A percentile compares a stretch with the other conserved stretches of the same genome.
Conservation (phyloP, 441 rosid species). For the Aleurites moluccanus region DNA sequence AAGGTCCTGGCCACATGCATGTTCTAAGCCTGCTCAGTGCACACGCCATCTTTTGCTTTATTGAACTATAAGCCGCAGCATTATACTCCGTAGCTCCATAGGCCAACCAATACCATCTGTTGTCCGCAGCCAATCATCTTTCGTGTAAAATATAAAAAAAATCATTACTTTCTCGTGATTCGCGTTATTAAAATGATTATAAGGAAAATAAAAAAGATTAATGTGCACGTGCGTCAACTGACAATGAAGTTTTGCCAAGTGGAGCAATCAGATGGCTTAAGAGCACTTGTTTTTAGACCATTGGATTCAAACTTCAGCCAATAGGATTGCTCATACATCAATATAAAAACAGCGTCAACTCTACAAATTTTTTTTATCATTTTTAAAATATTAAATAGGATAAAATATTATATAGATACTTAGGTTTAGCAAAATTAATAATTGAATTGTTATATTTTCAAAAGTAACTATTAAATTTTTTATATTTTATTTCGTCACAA, state of each 20-base stretch:
- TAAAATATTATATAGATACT: too few relatives aligned
- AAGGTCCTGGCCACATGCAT: too few relatives aligned
- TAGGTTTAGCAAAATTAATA: too few relatives aligned
- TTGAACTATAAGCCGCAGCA: too few relatives aligned
- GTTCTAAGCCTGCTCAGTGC: not conserved
- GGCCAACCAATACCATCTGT: not conserved
- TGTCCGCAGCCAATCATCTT: not conserved
- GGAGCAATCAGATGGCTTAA: too few relatives aligned
- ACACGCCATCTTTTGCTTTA: too few relatives aligned
- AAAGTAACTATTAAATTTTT: too few relatives aligned
- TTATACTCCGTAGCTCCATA: not conserved
- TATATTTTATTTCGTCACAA: too few relatives aligned
- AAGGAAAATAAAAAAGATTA: not conserved
- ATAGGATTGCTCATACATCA: not conserved
- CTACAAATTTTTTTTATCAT: too few relatives aligned
- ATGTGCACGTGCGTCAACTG: not conserved
- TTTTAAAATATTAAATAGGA: too few relatives aligned
- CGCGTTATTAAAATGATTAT: not conserved
- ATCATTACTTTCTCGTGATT: conserved; percentile 4
- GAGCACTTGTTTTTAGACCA: not conserved
- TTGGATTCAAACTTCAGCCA: not conserved
- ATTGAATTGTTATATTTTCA: too few relatives aligned
- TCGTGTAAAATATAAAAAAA: not conserved
- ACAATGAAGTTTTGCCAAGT: too few relatives aligned
- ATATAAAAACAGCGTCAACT: not conserved